Evolutionary conservation across 2,329 filamentous ascomycete genomes (phyloP).

Genomic region (Stachybotrys elegans): DNA sequence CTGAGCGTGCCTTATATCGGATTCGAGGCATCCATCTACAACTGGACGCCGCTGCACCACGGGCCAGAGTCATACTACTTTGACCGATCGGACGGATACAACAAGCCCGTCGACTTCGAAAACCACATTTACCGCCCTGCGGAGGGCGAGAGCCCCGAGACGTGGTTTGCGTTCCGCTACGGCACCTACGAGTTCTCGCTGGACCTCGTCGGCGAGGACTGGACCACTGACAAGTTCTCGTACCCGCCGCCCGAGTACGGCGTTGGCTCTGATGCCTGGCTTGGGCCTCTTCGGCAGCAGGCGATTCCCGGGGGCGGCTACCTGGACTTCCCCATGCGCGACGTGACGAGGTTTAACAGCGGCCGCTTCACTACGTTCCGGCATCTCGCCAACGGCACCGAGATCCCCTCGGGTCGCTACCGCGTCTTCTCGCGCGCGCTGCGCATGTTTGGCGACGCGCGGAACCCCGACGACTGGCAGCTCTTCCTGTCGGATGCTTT

Average conservation of each 20-base stretch:
- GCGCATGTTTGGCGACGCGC: constrained; percentile 10
- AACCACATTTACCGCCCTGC: constrained; percentile 8
- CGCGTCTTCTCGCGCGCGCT: constrained; percentile 7
- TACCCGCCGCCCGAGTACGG: constrained; percentile 10
- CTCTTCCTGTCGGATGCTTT: constrained; percentile 12
- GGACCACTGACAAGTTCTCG: constrained; percentile 8
- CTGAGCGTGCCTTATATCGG: constrained; percentile 14
- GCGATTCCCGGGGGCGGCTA: background rate
- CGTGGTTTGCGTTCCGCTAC: constrained; percentile 13
- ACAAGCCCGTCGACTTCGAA: constrained; percentile 12
- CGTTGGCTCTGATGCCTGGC: constrained; percentile 7
- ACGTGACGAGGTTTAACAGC: constrained; percentile 9
- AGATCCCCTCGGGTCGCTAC: constrained; percentile 9
- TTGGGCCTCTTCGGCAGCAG: constrained; percentile 6
- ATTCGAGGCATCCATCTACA: constrained; percentile 14
- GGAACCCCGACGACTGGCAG: constrained; percentile 8
- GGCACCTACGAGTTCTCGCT: constrained; percentile 14
- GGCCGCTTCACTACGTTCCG: constrained; percentile 9
- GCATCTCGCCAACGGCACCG: constrained; percentile 6
- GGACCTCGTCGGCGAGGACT: constrained; percentile 13
- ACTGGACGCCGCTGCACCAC: constrained; percentile 13
- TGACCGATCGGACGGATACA: constrained; percentile 7
- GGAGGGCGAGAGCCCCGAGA: constrained; percentile 11
- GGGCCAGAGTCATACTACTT: constrained; percentile 10
- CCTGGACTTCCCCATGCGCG: constrained; percentile 6